Conservation (phyloP, 225 moss, liverwort and hornwort genomes). For the Marchantia paleacea region DNA sequence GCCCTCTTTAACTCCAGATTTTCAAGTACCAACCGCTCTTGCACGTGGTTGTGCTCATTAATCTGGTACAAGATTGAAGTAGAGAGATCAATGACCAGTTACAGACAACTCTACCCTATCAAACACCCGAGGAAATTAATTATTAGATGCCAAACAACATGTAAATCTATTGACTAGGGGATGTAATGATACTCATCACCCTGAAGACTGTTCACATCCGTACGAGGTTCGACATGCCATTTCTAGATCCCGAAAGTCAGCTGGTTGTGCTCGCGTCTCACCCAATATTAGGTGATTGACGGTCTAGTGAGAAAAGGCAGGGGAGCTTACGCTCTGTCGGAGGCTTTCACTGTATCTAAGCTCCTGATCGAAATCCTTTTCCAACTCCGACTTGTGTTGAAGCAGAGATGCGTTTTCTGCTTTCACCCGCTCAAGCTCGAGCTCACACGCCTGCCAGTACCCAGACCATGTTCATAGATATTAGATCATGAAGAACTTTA, state of each 20-base stretch:
- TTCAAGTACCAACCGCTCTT: conserved; percentile 42
- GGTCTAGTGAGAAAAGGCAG: background rate
- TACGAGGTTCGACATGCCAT: too few species aligned
- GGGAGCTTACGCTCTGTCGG: conserved; percentile 34
- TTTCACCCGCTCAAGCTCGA: conserved; percentile 42
- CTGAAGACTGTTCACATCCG: too few species aligned
- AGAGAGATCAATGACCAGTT: background rate
- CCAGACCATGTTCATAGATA: background rate
- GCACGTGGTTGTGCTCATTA: conserved; percentile 40
- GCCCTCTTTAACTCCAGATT: conserved; percentile 53
- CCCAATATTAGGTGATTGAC: background rate
- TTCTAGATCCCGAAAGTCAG: too few species aligned
- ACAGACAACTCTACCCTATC: background rate
- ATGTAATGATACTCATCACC: too few species aligned
- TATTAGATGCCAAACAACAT: background rate
- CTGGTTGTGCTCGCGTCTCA: too few species aligned
- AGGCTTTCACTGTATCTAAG: conserved; percentile 22
- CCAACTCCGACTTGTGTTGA: conserved; percentile 43
- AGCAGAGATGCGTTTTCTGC: conserved; percentile 27
- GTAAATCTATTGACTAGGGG: too few species aligned
- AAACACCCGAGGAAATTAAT: background rate
- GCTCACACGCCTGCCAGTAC: conserved; percentile 19
- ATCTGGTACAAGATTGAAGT: conserved; percentile 33
- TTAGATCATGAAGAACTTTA: background rate
- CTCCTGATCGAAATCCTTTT: conserved; percentile 46